Percentiles rank a stretch among this genome's conserved stretches.
Conservation (phyloP, 164 flowering plant species). For the Vitis cinerea region DNA sequence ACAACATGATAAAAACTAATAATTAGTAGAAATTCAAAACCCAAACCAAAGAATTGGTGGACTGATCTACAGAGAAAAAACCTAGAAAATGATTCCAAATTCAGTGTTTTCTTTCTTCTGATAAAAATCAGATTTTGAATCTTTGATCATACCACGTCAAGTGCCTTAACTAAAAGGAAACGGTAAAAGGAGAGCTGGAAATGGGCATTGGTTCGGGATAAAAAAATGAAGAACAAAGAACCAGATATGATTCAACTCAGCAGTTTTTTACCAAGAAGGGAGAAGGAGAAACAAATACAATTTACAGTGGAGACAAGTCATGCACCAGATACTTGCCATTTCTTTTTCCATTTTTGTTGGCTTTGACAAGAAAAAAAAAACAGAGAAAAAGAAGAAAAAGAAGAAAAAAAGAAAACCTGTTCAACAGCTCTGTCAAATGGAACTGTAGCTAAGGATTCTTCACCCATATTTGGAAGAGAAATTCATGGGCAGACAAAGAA, state of each 20-base stretch:
- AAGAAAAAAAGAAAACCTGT: constrained; percentile 34
- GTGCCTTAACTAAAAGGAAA: no score
- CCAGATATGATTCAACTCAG: no score
- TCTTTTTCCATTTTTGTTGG: no score
- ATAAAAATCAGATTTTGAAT: not conserved
- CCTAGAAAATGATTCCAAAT: not conserved
- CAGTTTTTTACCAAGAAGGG: no score
- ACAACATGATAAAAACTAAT: no score
- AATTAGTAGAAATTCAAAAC: not conserved
- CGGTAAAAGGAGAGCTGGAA: no score
- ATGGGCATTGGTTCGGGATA: no score
- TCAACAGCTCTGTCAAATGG: constrained; percentile 40
- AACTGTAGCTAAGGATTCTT: constrained; percentile 23
- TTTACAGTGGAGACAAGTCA: no score
- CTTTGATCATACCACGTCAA: not conserved
- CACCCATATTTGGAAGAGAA: constrained; percentile 29
- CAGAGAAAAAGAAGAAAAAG: constrained; percentile 4
- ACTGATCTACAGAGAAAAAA: not conserved
- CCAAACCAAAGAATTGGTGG: not conserved
- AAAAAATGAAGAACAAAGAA: no score
- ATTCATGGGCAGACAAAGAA: constrained; percentile 8
- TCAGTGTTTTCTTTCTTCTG: not conserved
- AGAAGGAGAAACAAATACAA: no score
- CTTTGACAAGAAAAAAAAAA: not conserved
- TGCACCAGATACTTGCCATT: no score